Evolutionary conservation across 2,329 filamentous ascomycete genomes (phyloP).

Genomic region (Alternaria atra): DNA sequence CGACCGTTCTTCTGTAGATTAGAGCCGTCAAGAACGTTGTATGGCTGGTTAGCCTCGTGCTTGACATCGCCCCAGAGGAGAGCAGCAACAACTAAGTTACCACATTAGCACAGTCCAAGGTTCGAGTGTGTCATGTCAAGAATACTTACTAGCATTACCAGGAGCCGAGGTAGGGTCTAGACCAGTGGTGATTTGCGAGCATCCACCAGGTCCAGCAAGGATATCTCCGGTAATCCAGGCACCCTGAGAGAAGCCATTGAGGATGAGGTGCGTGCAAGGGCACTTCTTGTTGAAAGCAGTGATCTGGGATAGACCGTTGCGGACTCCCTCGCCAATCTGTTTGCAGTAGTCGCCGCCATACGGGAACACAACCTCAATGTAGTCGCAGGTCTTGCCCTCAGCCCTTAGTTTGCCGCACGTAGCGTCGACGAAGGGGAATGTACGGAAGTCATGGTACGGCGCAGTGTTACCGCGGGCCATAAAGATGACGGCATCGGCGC

Average conservation of each 20-base stretch:
- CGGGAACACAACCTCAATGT: constrained; percentile 33
- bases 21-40: constrained; percentile 34
- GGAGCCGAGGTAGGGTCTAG: constrained; percentile 30
- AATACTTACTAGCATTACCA: constrained; percentile 36
- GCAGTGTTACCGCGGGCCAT: constrained; percentile 37
- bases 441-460: constrained; percentile 34
- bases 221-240: constrained; percentile 68
- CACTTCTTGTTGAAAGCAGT: constrained; percentile 65
- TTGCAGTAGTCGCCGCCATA: constrained; percentile 25
- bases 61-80: constrained; percentile 37
- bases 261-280: constrained; percentile 63
- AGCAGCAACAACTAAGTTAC: constrained; percentile 35
- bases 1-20: constrained; percentile 25
- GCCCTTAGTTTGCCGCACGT: constrained; percentile 32
- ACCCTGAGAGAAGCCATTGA: constrained; percentile 68
- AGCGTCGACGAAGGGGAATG: constrained; percentile 31
- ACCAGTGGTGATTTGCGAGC: constrained; percentile 28
- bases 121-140: constrained; percentile 25
- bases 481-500: constrained; percentile 33
- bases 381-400: constrained; percentile 37
- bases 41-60: constrained; percentile 33
- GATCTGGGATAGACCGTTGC: constrained; percentile 50
- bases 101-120: constrained; percentile 27
- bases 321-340: constrained; percentile 30
- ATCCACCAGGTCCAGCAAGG: constrained; percentile 58